Evolutionary conservation across 352 stramenopile species (phyloP), one percentile per base, ranked within the genome.

Genomic region (Stephanocyclus meneghinianus): DNA sequence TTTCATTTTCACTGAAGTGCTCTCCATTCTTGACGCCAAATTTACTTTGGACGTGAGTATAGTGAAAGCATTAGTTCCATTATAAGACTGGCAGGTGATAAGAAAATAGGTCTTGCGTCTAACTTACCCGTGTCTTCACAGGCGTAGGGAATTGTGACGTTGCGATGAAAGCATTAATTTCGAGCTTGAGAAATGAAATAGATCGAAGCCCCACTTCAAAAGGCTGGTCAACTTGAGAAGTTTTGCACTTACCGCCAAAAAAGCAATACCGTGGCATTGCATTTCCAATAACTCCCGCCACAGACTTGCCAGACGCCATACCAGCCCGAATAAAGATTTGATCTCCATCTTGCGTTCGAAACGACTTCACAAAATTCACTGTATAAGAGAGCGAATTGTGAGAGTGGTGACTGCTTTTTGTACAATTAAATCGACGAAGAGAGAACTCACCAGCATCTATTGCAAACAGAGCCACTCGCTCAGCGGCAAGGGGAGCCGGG

Each of bases 401-500:
- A 59, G 10, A 10, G 50, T 32, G n/a, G 30, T 32, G 30, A 59
- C 10, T n/a, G 9, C 15, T 32, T 26, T 15, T 32, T 11, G 50
- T 59, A 26, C 35, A 40, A 32, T n/a, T 32, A 32, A n/a, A 30
- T 3, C 15, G 26, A 32, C 50, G 3, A 53, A 53, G 15, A 21
- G n/a, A 53, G 11, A 21, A 51, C 7, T 73, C 37, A 9, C 80
- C 48, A 18, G 64, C 63, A 62, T 90, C 81, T 15, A 81, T 42
- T n/a, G 84, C 84, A 75, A 90, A 90, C 0, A 73, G 47, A 44
- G 65, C 71, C 18, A 87, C 76, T n/a, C 64, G 71, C 29, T 74
- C 57, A 3, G 91, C 61, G 94, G 80, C 48, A 86, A 93, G 16
- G 84, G 92, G 74, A 92, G 92, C 67, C 75, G 88, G 0, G 88